Conservation (phyloP, 768 basidiomycete species). For the Leccinellum luteum region DNA sequence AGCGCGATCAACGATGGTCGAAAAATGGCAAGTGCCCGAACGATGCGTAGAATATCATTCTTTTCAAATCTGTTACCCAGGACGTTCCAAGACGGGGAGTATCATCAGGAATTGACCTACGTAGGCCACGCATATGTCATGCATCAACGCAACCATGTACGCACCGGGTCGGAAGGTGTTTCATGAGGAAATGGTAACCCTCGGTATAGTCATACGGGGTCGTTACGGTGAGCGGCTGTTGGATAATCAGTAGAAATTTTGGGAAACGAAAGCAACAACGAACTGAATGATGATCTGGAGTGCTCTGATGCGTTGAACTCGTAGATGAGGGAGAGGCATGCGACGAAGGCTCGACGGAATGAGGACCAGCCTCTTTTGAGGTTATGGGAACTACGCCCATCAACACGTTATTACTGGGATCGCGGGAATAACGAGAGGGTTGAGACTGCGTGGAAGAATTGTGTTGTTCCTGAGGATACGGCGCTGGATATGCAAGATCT, state of each 20-base stretch:
- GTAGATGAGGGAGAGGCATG: conserved; percentile 45
- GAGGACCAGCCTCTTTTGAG: conserved; percentile 28
- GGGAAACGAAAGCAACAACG: conserved; percentile 16
- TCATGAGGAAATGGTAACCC: conserved; percentile 96
- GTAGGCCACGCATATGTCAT: conserved; percentile 41
- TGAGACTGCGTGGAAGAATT: conserved; percentile 19
- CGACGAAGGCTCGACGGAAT: conserved; percentile 25
- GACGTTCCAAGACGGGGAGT: conserved; percentile 33
- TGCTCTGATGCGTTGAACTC: conserved; percentile 38
- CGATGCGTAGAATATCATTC: conserved; percentile 91
- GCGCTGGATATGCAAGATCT: conserved; percentile 38
- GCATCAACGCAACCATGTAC: conserved; percentile 40
- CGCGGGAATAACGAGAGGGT: conserved; percentile 49
- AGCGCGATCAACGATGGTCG: conserved; percentile 96
- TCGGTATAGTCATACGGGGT: conserved; percentile 93
- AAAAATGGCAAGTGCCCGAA: conserved; percentile 91
- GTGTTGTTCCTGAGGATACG: conserved; percentile 26
- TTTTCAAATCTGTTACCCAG: conserved; percentile 78
- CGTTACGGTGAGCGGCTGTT: conserved; percentile 57
- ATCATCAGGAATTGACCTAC: conserved; percentile 34
- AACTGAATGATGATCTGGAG: conserved; percentile 33
- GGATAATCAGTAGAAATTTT: conserved; percentile 47
- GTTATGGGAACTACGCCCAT: conserved; percentile 30
- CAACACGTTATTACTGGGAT: conserved; percentile 42
- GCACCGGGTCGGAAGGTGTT: conserved; percentile 81